phyloP scores from a whole-genome alignment of 2,329 filamentous ascomycete species.

The Colletotrichum sp. region DNA sequence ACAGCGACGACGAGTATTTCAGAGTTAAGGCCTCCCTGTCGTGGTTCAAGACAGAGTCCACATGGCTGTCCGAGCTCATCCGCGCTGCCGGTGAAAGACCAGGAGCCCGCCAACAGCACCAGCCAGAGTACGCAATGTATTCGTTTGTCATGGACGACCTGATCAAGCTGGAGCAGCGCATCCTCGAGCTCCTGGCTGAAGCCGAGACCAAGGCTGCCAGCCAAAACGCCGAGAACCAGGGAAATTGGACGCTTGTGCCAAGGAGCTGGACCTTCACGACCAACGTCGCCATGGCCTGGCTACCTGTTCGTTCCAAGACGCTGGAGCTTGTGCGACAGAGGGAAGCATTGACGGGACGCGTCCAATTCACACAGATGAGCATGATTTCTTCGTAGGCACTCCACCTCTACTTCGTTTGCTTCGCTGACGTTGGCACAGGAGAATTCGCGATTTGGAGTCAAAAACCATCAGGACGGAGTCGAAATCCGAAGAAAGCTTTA shows the following conservation, averaged over 20 bases:
- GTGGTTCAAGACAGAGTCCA: slow-evolving; percentile 55
- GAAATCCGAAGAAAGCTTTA: slow-evolving; percentile 30
- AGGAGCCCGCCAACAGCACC: slow-evolving; percentile 9
- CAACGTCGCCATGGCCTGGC: slow-evolving; percentile 50
- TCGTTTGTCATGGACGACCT: slow-evolving; percentile 52
- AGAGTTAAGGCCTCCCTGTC: slow-evolving; percentile 49
- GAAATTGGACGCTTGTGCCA: slow-evolving; percentile 42
- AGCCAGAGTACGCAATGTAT: slow-evolving; percentile 52
- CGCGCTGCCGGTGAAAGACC: slow-evolving; percentile 25
- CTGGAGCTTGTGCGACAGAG: slow-evolving; percentile 51
- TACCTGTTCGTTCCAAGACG: slow-evolving; percentile 47
- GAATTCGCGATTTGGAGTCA: slow-evolving; percentile 39
- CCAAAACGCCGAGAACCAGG: slow-evolving; percentile 23
- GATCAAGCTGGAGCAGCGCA: slow-evolving; percentile 45
- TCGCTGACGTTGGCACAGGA: slow-evolving; percentile 22
- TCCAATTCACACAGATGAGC: slow-evolving; percentile 54
- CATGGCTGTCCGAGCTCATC: slow-evolving; percentile 49
- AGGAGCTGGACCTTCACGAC: slow-evolving; percentile 40
- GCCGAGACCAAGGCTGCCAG: slow-evolving; percentile 38
- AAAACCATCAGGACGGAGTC: slow-evolving; percentile 33
- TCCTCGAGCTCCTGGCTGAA: slow-evolving; percentile 49
- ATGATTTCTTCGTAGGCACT: slow-evolving; percentile 47
- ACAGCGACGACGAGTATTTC: slow-evolving; percentile 52
- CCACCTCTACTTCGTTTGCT: neutral
- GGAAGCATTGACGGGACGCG: slow-evolving; percentile 47